Conservation (phyloP, 495 filamentous ascomycete species). For the Rusavskia elegans region DNA sequence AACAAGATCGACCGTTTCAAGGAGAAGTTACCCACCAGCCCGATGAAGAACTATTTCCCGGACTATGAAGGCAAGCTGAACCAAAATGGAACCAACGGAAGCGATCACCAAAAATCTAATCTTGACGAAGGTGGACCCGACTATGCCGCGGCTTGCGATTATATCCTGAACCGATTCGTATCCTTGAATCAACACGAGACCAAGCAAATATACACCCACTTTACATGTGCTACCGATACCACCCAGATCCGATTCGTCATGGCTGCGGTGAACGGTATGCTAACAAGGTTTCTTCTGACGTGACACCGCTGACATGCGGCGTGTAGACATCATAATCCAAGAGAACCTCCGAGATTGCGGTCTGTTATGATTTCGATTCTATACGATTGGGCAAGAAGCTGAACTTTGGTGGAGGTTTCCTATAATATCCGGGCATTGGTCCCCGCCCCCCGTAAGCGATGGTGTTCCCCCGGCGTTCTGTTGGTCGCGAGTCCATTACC, state of each 20-base stretch:
- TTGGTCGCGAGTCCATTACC: too few species aligned
- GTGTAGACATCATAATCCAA: constrained; percentile 95
- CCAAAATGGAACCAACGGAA: constrained; percentile 25
- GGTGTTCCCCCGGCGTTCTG: constrained; percentile 1
- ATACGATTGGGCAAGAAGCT: neutral
- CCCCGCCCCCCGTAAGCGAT: neutral
- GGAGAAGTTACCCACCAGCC: constrained; percentile 97
- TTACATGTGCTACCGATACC: constrained; percentile 96
- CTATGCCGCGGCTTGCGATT: constrained; percentile 86
- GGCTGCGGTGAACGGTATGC: constrained; percentile 95
- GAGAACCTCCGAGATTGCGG: constrained; percentile 96
- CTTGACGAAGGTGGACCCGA: constrained; percentile 53
- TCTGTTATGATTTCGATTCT: constrained; percentile 49
- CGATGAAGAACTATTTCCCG: constrained; percentile 99
- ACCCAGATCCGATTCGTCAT: constrained; percentile 99
- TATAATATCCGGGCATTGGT: neutral
- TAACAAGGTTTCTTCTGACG: neutral
- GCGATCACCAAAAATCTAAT: constrained; percentile 30
- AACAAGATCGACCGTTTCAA: constrained; percentile 99
- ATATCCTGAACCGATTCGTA: constrained; percentile 93
- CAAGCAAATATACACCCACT: constrained; percentile 99
- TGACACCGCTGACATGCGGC: constrained; percentile 7
- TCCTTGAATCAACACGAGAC: constrained; percentile 96
- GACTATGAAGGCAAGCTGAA: constrained; percentile 61
- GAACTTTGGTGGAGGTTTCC: neutral